Base-by-base conservation (phyloP, 805 yeast genomes). In the Candida andamanensis region DNA sequence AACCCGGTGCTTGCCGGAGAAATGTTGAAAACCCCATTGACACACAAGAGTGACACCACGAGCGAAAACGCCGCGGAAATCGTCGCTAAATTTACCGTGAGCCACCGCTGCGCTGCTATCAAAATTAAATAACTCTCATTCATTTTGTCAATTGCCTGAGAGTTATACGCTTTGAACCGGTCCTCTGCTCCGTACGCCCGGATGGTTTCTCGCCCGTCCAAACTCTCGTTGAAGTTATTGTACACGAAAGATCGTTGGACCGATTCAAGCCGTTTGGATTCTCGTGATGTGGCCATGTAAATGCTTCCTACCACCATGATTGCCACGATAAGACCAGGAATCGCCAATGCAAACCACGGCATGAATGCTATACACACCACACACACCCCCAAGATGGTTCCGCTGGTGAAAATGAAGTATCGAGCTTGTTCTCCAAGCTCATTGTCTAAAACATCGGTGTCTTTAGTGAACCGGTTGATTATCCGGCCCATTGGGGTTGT, bases 401-500 rank as follows among this genome's bases (percentile, higher is more conserved):
- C 58, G 15, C 69, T 35, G 4, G 79, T 75, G 43, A 67, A 74
- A 29, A 80, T 42, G 30, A 81, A 64, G 56, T 77, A 54, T 43
- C 90, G 68, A 24, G 80, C 41, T 46, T 80, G 83, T 50, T 82
- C 85, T 32, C 76, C 72, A 36, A 85, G 58, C 54, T 81, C 89
- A 49, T 83, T 84, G 48, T 85, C 95, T 52, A 85, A 60, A 5
- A 77, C 76, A 50, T 85, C 94, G 0, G 90, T 81, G 55, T 85
- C 95, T 45, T 85, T 85, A 3, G 95, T 85, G 54, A 85, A 85
- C 41, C 95, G 65, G 58, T 85, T 85, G 52, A 86, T 61, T 36
- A 85, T 78, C 42, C 95, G 69, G 2, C 95, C 95, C 65, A 83
- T 69, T 11, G 95, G 95, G 0, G 94, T 82, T 8, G 85, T 76